These are phyloP conservation scores for Phylloporus sp. DNA, from an alignment of 768 basidiomycete species.

Conservation along the genomic window DNA sequence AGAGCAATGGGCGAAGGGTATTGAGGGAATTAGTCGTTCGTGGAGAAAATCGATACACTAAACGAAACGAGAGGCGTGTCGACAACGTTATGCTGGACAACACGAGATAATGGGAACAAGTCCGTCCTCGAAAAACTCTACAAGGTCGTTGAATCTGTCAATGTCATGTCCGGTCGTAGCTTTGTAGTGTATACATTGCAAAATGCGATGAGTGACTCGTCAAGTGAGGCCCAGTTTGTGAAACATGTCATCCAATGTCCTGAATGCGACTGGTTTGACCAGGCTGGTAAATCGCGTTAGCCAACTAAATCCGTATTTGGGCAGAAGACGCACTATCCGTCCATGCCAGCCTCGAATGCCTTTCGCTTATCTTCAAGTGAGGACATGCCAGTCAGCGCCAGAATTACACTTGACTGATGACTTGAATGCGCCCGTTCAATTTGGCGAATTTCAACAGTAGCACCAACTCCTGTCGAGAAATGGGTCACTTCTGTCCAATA, in stretches of 20 bases:
- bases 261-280: conserved; percentile 95
- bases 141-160: conserved; percentile 3
- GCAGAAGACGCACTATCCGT: conserved; percentile 77
- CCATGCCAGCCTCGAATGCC: conserved; percentile 90
- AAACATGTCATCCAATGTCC: conserved; percentile 82
- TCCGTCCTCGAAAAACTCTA: conserved; percentile 5
- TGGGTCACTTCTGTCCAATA: neutral
- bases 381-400: conserved; percentile 92
- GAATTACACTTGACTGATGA: conserved; percentile 47
- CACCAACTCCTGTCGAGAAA: conserved; percentile 58
- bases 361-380: conserved; percentile 87
- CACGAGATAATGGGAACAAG: neutral
- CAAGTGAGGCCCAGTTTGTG: conserved; percentile 56
- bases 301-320: neutral
- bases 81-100: conserved; percentile 3
- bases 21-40: neutral
- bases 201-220: conserved; percentile 16
- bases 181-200: conserved; percentile 5
- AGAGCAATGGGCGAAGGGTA: conserved; percentile 5
- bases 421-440: conserved; percentile 49
- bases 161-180: conserved; percentile 16
- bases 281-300: conserved; percentile 44
- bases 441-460: conserved; percentile 75
- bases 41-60: conserved; percentile 10
- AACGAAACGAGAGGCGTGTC: neutral